A percentile compares a stretch with the other conserved stretches of the same genome.
phyloP scores from a whole-genome alignment of 345 rosid genomes.

The Corchorus olitorius region DNA sequence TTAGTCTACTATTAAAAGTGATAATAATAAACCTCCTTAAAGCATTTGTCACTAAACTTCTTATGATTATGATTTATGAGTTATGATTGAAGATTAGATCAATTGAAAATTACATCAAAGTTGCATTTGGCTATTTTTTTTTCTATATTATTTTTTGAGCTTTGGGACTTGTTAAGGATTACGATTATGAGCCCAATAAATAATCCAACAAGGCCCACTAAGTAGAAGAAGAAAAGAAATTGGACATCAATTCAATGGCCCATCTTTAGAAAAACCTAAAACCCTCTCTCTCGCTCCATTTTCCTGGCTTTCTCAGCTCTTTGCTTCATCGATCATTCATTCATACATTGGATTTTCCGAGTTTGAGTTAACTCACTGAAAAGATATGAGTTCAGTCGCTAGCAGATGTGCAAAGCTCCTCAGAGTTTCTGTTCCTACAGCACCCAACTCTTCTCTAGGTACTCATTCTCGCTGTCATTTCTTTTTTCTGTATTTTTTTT shows the following conservation, averaged over 20 bases:
- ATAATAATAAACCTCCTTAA: no score
- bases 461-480: constrained; percentile 18
- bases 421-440: constrained; percentile 24
- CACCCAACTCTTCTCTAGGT: constrained; percentile 36
- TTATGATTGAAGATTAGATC: no score
- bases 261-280: background rate
- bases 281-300: background rate
- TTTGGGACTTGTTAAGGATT: background rate
- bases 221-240: background rate
- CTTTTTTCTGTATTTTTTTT: background rate
- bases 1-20: no score
- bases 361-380: background rate
- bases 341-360: background rate
- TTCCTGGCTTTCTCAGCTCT: background rate
- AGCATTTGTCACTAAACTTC: no score
- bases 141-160: no score
- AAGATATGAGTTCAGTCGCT: constrained; percentile 41
- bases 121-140: no score
- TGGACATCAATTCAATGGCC: no score
- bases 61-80: no score
- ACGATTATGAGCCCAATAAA: background rate
- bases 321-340: background rate
- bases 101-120: no score
- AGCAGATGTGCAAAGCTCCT: constrained; percentile 32
- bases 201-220: background rate